Evolutionary conservation across 2,329 filamentous ascomycete genomes (phyloP).

Genomic region (Leptographium lundbergii): DNA sequence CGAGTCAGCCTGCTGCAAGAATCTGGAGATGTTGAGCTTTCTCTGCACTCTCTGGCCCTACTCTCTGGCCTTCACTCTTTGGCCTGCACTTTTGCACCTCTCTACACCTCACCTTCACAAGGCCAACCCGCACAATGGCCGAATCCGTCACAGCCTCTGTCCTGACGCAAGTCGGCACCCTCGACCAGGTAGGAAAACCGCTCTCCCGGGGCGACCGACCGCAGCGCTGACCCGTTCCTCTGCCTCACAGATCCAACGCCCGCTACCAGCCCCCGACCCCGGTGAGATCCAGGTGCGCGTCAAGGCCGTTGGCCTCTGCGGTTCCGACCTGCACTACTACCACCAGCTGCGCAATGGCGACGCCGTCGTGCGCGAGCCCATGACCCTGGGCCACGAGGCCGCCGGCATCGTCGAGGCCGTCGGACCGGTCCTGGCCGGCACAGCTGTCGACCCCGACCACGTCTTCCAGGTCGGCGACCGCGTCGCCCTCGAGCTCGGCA

Average conservation of each 20-base stretch:
- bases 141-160: slow-evolving; percentile 3
- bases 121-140: neutral
- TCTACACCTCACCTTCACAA: neutral
- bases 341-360: slow-evolving; percentile 34
- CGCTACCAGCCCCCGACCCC: slow-evolving; percentile 34
- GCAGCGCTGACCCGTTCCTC: neutral
- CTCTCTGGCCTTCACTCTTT: too few species aligned
- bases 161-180: neutral
- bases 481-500: slow-evolving; percentile 55
- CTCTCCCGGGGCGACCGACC: neutral
- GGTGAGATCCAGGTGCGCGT: slow-evolving; percentile 47
- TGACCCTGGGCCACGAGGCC: slow-evolving; percentile 49
- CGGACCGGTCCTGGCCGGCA: slow-evolving; percentile 40
- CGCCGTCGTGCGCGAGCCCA: slow-evolving; percentile 39
- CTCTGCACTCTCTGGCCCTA: too few species aligned
- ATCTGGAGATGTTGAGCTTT: too few species aligned
- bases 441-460: slow-evolving; percentile 11
- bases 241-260: slow-evolving; percentile 4
- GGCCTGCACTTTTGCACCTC: neutral
- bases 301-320: slow-evolving; percentile 50
- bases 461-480: slow-evolving; percentile 35
- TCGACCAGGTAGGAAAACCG: neutral
- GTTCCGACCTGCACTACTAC: slow-evolving; percentile 43
- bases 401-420: slow-evolving; percentile 48
- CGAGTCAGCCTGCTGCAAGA: too few species aligned